Evolutionary conservation across 2,329 filamentous ascomycete species (phyloP), one percentile per base, ranked within the genome.

Genomic region (Didymella pinodella): DNA sequence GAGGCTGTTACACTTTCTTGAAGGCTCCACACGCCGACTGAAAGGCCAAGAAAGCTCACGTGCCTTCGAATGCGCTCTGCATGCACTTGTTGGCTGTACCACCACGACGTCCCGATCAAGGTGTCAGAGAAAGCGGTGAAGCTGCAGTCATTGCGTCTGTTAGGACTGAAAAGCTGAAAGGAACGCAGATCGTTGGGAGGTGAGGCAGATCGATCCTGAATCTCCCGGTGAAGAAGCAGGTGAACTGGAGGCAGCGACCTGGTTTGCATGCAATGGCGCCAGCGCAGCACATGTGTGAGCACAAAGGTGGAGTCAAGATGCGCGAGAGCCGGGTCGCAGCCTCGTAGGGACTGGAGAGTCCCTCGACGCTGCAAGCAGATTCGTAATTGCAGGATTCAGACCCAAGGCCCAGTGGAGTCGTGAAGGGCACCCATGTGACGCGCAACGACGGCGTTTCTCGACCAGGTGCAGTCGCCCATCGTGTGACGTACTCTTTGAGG

Each of bases 221-320:
- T 29, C 20, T 34, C 6, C 16, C 14, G 48, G 32, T 16, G 48
- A 41, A 34, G 18, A 7, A 22, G 5, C 28, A 14, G 45, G 7
- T 40, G 10, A 25, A 32, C 20, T 22, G 46, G 31, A 45, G 50
- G 36, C 26, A 53, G 54, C 52, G 46, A 59, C 63, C 52, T 63
- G 62, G 54, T 57, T 40, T 55, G 64, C 53, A 51, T 31, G 22
- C 45, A n/a, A 59, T 38, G 46, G 55, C 62, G 62, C 65, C 70
- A 73, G 63, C 66, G 64, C 64, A 72, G 65, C 67, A 72, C 62
- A 28, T 59, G 29, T 52, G 59, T 55, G 64, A 59, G 64, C 56
- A 69, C 60, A 64, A 22, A 31, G 41, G 40, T 28, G 49, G 50
- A 48, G 41, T 51, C 41, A 62, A 59, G 60, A 59, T 52, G 57